These are phyloP conservation scores for Suhomyces tanzawaensis DNA, from an alignment of 805 yeast genomes.

Conservation along the genomic window DNA sequence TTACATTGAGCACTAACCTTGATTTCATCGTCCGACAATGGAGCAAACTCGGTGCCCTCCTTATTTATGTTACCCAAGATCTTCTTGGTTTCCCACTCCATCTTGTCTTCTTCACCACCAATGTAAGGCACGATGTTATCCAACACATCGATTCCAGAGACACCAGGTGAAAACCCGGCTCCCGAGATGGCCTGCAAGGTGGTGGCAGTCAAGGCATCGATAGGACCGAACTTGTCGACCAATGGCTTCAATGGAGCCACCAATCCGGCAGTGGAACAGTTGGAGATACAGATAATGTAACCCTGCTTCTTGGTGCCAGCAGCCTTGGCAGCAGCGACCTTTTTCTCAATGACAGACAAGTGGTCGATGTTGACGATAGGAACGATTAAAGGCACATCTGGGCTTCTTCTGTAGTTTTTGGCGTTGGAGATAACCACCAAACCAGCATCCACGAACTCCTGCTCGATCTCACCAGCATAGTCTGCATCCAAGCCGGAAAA, in stretches of 20 bases:
- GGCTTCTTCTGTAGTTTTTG: conserved; percentile 87
- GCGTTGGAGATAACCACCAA: conserved; percentile 89
- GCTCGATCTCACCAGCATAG: conserved; percentile 89
- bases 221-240: conserved; percentile 85
- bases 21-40: conserved; percentile 65
- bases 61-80: conserved; percentile 69
- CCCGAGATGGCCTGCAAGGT: conserved; percentile 98
- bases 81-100: conserved; percentile 97
- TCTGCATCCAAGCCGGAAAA: conserved; percentile 94
- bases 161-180: conserved; percentile 98
- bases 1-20: conserved; percentile 95
- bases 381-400: conserved; percentile 86
- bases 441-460: conserved; percentile 78
- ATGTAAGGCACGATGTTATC: conserved; percentile 95
- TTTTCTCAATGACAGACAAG: conserved; percentile 64
- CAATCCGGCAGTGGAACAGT: conserved; percentile 97
- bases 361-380: conserved; percentile 96
- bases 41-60: conserved; percentile 52
- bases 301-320: conserved; percentile 66
- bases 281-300: conserved; percentile 89
- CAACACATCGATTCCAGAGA: conserved; percentile 88
- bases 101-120: conserved; percentile 96
- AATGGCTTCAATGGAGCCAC: conserved; percentile 97
- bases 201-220: conserved; percentile 80
- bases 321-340: conserved; percentile 52